A percentile compares a stretch with the other conserved stretches of the same genome.
Conservation (phyloP, 202 grass and related monocot species). For the Carex sylvatica region DNA sequence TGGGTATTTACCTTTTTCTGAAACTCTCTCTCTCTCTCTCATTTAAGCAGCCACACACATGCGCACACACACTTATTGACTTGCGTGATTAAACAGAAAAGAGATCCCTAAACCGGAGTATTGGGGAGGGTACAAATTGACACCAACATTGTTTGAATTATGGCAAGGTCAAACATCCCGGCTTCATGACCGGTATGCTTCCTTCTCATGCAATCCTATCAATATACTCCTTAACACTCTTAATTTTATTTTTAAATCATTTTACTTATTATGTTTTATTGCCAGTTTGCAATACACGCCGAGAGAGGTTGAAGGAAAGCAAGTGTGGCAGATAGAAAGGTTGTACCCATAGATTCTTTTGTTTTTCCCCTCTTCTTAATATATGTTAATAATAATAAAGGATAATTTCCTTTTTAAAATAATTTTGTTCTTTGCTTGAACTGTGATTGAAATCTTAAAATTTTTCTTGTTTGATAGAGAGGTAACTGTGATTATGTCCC, state of each 20-base stretch:
- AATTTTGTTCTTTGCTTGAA: conserved; percentile 34
- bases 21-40: background rate
- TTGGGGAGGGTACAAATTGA: conserved; percentile 93
- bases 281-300: conserved; percentile 61
- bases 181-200: conserved; percentile 77
- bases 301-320: conserved; percentile 37
- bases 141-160: conserved; percentile 73
- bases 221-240: background rate
- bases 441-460: background rate
- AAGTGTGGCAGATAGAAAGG: conserved; percentile 71
- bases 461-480: conserved; percentile 19
- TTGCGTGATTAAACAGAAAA: conserved; percentile 44
- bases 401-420: conserved; percentile 18
- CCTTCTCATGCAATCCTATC: background rate
- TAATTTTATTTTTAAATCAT: background rate
- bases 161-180: conserved; percentile 98
- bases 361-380: conserved; percentile 1
- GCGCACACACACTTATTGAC: background rate
- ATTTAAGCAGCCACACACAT: background rate
- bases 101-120: conserved; percentile 79
- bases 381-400: conserved; percentile 36
- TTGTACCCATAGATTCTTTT: conserved; percentile 63
- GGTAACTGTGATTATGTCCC: conserved; percentile 33
- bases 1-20: conserved; percentile 37
- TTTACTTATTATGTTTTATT: conserved; percentile 5